Evolutionary conservation across 768 basidiomycete species (phyloP).

Genomic region (Hydnum rufescens): DNA sequence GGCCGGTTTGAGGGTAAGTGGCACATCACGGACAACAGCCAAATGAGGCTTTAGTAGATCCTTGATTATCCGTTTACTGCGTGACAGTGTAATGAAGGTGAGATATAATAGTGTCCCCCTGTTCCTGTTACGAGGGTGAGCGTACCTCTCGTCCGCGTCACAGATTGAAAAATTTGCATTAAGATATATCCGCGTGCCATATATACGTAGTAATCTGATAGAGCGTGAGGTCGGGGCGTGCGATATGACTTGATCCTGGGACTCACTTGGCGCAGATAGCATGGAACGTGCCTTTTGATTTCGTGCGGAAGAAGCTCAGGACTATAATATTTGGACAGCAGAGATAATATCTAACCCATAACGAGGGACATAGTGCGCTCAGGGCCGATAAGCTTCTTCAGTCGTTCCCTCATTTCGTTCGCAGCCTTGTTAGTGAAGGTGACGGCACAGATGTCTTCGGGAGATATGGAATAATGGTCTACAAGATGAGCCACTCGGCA

Average conservation of each 20-base stretch:
- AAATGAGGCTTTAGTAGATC: conserved; percentile 35
- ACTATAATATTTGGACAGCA: neutral
- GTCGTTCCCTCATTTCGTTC: conserved; percentile 60
- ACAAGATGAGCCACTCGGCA: conserved; percentile 51
- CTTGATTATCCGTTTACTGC: conserved; percentile 47
- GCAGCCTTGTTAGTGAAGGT: conserved; percentile 87
- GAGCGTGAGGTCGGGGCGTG: neutral
- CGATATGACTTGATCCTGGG: neutral
- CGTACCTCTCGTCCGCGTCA: conserved; percentile 60
- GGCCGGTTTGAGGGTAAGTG: conserved; percentile 31
- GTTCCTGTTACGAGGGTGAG: neutral
- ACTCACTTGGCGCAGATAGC: conserved; percentile 41
- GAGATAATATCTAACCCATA: conserved; percentile 18
- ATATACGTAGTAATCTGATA: conserved; percentile 34
- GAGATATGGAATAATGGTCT: conserved; percentile 27
- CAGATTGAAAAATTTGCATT: conserved; percentile 63
- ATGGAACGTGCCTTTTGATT: conserved; percentile 57
- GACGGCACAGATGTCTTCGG: conserved; percentile 51
- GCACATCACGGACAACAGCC: conserved; percentile 24
- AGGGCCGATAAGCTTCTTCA: conserved; percentile 47
- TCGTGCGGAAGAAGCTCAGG: neutral
- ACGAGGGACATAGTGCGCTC: conserved; percentile 30
- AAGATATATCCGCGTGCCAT: conserved; percentile 37
- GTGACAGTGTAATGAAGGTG: conserved; percentile 4
- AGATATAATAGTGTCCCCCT: conserved; percentile 4